Conservation (phyloP, 345 rosid species). For the Cardamine chenopodiifolia region DNA sequence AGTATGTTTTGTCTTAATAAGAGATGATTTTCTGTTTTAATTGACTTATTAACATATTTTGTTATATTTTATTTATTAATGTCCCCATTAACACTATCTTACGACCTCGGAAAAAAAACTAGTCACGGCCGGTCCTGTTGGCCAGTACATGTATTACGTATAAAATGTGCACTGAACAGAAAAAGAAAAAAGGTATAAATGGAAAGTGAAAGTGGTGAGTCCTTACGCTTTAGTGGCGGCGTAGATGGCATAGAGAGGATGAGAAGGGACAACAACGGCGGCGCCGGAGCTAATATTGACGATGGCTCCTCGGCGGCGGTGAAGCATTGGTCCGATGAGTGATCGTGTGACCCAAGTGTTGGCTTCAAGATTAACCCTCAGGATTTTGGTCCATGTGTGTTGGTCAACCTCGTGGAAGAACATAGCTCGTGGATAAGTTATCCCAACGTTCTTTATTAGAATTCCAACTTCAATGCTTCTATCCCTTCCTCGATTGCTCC, state of each 20-base stretch:
- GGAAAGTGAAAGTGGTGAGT: conserved; percentile 1
- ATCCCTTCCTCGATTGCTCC: conserved; percentile 54
- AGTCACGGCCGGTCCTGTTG: neutral
- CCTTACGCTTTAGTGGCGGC: conserved; percentile 97
- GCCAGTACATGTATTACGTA: neutral
- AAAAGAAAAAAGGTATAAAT: neutral
- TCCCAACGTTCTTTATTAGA: conserved; percentile 81
- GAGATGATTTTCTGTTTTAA: neutral
- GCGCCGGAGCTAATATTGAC: conserved; percentile 89
- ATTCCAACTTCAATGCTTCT: conserved; percentile 62
- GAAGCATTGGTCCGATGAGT: conserved; percentile 66
- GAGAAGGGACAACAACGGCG: conserved; percentile 80
- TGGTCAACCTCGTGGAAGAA: conserved; percentile 85
- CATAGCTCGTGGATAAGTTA: conserved; percentile 73
- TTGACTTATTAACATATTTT: neutral
- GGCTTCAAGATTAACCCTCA: conserved; percentile 69
- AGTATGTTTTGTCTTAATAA: neutral
- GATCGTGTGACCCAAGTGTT: conserved; percentile 60
- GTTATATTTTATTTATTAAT: neutral
- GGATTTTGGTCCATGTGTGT: conserved; percentile 60
- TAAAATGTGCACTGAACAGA: neutral
- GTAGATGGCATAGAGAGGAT: conserved; percentile 86
- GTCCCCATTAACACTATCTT: neutral
- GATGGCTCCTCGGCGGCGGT: conserved; percentile 72
- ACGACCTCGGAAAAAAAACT: neutral